Evolutionary conservation across 345 rosid species (phyloP), one percentile per base, ranked within the genome.

Genomic region (Kandelia obovata): DNA sequence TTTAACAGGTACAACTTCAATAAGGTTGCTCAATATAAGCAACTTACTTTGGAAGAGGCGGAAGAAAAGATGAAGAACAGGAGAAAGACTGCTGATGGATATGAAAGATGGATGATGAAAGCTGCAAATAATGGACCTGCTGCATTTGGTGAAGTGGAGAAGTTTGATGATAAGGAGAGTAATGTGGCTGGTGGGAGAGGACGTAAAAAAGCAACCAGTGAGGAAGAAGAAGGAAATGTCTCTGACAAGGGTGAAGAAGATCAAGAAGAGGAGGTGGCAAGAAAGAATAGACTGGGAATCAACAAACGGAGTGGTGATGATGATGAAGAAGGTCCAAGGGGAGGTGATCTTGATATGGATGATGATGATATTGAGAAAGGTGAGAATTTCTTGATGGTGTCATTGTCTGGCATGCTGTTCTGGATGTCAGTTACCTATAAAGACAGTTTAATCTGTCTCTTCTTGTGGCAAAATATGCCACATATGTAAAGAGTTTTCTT

Each of bases 41-140:
- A 92, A 71, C 96, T 95, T 64, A 95, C 99, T 1, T 73, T 95
- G 77, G 99, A 95, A 81, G 99, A 95, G 81, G 99, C 98, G 1
- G 98, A 95, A 76, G 99, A 92, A 85, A 95, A 92, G 85, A 95
- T 95, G 92, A 88, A 71, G 83, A 95, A 92, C 58, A 80, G 98
- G 84, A 86, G 94, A 68, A 95, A 90, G 78, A 95, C 96, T 1
- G 99, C 96, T 13, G 99, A 95, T 83, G 99, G 99, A 66, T 95
- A 90, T 76, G 79, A 88, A 77, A 90, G 99, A 76, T 95, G 97
- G 99, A 92, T 95, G 96, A 92, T 95, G 97, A 92, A 95, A 89
- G 92, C 92, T 57, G 97, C 95, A 58, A 88, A 81, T 72, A 91
- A 88, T 66, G 98, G 97, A 63, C 80, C 97, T 61, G 92, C 96